Evolutionary conservation across 2,329 filamentous ascomycete species (phyloP).

Genomic region (Ustilaginoidea virens): DNA sequence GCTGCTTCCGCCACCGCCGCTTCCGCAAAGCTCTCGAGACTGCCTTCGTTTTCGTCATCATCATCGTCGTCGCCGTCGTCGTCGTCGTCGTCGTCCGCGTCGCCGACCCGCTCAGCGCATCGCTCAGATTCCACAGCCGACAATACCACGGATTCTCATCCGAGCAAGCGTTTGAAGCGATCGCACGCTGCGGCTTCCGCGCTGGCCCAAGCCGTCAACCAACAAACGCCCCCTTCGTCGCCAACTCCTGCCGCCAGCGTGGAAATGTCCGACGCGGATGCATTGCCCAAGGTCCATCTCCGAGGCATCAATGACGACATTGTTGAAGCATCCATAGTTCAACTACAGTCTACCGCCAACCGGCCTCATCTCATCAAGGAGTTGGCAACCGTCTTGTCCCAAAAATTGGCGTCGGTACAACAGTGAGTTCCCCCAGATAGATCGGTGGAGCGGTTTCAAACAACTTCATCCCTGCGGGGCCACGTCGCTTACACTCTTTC

Average conservation of each 20-base stretch:
- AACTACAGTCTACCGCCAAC: slow-evolving; percentile 81
- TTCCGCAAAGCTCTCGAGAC: slow-evolving; percentile 19
- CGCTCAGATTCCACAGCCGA: slow-evolving; percentile 14
- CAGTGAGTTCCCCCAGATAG: slow-evolving; percentile 53
- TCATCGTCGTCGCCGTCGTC: slow-evolving; percentile 15
- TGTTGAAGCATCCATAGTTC: slow-evolving; percentile 76
- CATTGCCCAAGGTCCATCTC: slow-evolving; percentile 36
- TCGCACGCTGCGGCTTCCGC: slow-evolving; percentile 41
- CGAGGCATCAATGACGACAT: slow-evolving; percentile 88
- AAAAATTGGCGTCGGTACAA: slow-evolving; percentile 68
- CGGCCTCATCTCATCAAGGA: slow-evolving; percentile 91
- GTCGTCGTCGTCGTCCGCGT: slow-evolving; percentile 13
- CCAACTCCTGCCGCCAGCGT: slow-evolving; percentile 15
- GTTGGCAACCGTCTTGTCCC: slow-evolving; percentile 64
- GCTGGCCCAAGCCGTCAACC: slow-evolving; percentile 55
- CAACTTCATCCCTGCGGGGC: background rate
- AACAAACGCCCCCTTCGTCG: slow-evolving; percentile 52
- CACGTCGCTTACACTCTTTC: slow-evolving; percentile 13
- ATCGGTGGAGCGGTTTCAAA: background rate
- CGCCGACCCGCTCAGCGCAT: slow-evolving; percentile 9
- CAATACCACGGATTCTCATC: slow-evolving; percentile 21
- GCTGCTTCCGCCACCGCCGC: slow-evolving; percentile 27
- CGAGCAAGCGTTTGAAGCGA: slow-evolving; percentile 60
- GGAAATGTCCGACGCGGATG: slow-evolving; percentile 12
- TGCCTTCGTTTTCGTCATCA: slow-evolving; percentile 13